Base-by-base conservation (phyloP, 2,329 filamentous ascomycete genomes). In the Ophiosphaerella herpotricha region DNA sequence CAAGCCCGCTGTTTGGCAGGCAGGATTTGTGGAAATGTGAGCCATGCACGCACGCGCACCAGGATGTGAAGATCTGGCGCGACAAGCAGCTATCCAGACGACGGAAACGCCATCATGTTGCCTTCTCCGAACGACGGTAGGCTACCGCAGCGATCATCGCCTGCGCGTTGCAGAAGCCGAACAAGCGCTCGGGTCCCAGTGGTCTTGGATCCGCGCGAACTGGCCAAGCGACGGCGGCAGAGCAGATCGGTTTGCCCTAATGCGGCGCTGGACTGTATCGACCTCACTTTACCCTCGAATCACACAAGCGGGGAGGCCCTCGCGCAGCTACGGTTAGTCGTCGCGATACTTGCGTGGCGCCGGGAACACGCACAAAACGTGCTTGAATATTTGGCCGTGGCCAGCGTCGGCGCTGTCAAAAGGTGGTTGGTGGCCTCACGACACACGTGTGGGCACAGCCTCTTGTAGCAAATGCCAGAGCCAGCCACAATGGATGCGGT, bases 41-140 rank as follows among this genome's bases (percentile, higher is more conserved):
- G 18, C 18, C 18, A 42, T 14, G 18, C 26, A 26, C 18, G n/a
- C 18, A 33, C 24, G 39, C 24, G 5, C 38, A 14, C 26, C 23
- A 31, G 21, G 29, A 40, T 26, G 14, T 14, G 26, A 21, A n/a
- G 38, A 33, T 24, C 41, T 39, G 39, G 46, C 34, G 55, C 58
- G 55, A 53, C 56, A 62, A 64, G 60, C 65, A 60, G 56, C 46
- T 43, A 64, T 68, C 67, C 59, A 50, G 45, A 40, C 49, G 35
- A 33, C 48, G 57, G 49, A 47, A 56, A 66, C 60, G 50, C 39
- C 48, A 54, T 54, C 54, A 29, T 53, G 46, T 50, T 46, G 54
- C 47, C 32, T 37, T 46, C 49, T 47, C 49, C 35, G 48, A 45
- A 11, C 11, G 6, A 7, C 11, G 26, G 26, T 29, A 29, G 26